Evolutionary conservation across 2,329 filamentous ascomycete genomes (phyloP), one percentile per base, ranked within the genome.

Genomic region (Aspergillaceae sp.): DNA sequence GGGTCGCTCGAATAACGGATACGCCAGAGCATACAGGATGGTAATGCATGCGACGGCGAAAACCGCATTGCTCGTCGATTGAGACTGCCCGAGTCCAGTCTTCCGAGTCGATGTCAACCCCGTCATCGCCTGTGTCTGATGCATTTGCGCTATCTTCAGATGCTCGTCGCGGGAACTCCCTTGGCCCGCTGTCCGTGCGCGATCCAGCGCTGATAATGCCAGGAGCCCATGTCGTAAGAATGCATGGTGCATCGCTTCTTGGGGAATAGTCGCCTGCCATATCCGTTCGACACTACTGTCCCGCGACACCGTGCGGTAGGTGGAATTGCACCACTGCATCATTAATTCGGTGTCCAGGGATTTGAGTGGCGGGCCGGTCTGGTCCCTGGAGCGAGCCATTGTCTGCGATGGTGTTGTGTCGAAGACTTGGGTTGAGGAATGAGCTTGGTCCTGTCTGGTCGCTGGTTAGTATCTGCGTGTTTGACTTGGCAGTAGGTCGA

Each of bases 21-120:
- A 59, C 3, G 57, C 67, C 43, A 67, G 67, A 1, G 60, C 58
- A 47, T 63, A 68, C 8, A 62, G 56, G 2, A 63, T 56, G 43
- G 68, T 58, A 7, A 69, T 46, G 26, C 53, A 56, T 28, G 58
- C 63, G 1, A 68, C 49, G 1, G 65, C 60, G 46, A 69, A 68
- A 1, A 61, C 51, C 6, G 66, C 64, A 45, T 67, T 60, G 40
- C 55, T 65, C 44, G 66, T 64, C 5, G 58, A 47, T 43, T 8
- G 46, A 19, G 19, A 19, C 19, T 19, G 19, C 19, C 19, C 19
- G 19, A 19, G 19, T 41, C 35, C 54, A 52, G 11, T 49, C 45
- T 34, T 66, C 65, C 2, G 55, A 56, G 11, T 19, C 44, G 29
- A n/a, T 10, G 29, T 7, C 4, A 42, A 30, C 6, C 28, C 36